These are phyloP conservation scores for Parietichytrium sp. DNA, from an alignment of 108 stramenopile genomes.

Conservation along the genomic window DNA sequence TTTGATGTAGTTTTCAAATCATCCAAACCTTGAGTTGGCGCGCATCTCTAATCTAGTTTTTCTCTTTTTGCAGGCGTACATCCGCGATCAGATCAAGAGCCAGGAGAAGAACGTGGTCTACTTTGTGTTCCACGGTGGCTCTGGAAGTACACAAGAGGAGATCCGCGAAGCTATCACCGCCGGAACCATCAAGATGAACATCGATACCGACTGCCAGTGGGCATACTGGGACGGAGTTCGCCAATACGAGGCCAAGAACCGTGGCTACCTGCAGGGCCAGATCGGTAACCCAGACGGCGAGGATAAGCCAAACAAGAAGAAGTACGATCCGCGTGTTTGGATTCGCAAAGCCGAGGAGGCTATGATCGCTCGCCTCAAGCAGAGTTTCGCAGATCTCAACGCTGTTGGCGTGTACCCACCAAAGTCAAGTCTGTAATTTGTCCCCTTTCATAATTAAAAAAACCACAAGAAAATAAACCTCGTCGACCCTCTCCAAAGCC, in stretches of 20 bases:
- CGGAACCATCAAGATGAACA: constrained; percentile 97
- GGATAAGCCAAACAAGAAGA: constrained; percentile 98
- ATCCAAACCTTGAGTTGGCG: background rate
- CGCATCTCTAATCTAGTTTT: background rate
- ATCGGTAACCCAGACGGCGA: constrained; percentile 93
- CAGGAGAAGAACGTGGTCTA: constrained; percentile 83
- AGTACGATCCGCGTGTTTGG: constrained; percentile 95
- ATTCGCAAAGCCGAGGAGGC: constrained; percentile 85
- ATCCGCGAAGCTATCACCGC: constrained; percentile 82
- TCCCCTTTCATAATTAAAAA: background rate
- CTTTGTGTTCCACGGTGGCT: constrained; percentile 96
- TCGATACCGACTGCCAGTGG: constrained; percentile 98
- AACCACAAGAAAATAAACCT: too few species aligned
- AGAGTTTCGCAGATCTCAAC: constrained; percentile 85
- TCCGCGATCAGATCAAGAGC: constrained; percentile 82
- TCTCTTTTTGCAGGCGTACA: constrained; percentile 73
- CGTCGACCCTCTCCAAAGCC: too few species aligned
- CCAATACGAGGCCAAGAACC: constrained; percentile 81
- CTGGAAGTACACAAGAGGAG: constrained; percentile 83
- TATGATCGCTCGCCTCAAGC: constrained; percentile 81
- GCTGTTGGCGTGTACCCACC: constrained; percentile 75
- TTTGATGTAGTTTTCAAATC: background rate
- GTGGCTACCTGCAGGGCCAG: constrained; percentile 88
- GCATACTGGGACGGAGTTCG: constrained; percentile 86
- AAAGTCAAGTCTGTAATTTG: background rate